Conservation (phyloP, 371 early-diverging fungal species). For the Mortierella sp. region DNA sequence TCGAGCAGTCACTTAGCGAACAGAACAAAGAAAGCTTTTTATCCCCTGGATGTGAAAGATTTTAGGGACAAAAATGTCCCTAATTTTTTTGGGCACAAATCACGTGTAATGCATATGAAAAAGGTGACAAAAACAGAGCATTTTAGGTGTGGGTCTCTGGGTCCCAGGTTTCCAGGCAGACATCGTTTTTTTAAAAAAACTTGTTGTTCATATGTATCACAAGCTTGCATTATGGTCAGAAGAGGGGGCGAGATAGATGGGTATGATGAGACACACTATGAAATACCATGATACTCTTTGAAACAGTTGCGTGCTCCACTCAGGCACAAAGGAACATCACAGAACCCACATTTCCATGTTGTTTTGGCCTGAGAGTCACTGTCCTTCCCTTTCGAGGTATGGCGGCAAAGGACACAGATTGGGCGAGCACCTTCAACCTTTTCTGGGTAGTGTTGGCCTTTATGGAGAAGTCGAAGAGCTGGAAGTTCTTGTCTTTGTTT, state of each 20-base stretch:
- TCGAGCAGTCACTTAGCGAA: too few species aligned
- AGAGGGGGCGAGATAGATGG: background rate
- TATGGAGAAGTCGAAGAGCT: slow-evolving; percentile 1
- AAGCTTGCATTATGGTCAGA: slow-evolving; percentile 2
- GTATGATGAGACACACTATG: background rate
- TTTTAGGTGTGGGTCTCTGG: background rate
- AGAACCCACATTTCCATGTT: slow-evolving; percentile 3
- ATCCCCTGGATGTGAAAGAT: too few species aligned
- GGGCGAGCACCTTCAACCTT: background rate
- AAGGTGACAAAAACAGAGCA: background rate
- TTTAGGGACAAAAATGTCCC: too few species aligned
- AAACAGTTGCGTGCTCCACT: background rate
- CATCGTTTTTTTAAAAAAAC: background rate
- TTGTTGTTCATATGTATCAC: slow-evolving; percentile 2
- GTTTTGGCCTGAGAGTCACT: background rate
- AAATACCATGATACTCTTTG: background rate
- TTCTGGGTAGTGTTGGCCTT: background rate
- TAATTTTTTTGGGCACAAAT: background rate
- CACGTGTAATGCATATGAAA: slow-evolving; percentile 9
- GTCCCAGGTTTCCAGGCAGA: background rate
- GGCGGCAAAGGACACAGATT: background rate
- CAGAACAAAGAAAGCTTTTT: too few species aligned
- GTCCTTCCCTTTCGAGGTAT: background rate
- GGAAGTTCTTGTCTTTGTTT: slow-evolving; percentile 2
- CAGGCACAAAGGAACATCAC: slow-evolving; percentile 10